Evolutionary conservation across 1,139 yeast genomes (phyloP).

Genomic region (Nakaseomyces nivariensis): DNA sequence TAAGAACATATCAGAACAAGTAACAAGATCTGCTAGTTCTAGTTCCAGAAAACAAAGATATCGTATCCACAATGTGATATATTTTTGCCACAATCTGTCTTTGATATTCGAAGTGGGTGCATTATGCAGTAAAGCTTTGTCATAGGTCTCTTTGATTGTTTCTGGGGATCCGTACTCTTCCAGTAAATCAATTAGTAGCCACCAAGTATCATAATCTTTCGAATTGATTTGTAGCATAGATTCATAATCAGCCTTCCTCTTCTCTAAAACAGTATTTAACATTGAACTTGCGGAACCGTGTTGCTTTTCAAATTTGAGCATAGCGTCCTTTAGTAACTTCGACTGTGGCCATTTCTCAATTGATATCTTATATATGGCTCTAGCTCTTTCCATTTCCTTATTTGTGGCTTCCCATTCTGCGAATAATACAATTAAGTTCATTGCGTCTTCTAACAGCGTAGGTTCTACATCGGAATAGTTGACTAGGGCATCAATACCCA

Average conservation of each 20-base stretch:
- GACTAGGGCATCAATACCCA: slow-evolving; percentile 49
- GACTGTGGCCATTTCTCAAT: slow-evolving; percentile 37
- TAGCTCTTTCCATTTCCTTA: slow-evolving; percentile 55
- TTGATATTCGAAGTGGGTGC: slow-evolving; percentile 31
- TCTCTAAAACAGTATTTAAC: slow-evolving; percentile 41
- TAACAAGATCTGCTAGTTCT: slow-evolving; percentile 33
- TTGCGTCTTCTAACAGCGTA: slow-evolving; percentile 30
- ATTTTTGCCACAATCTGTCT: slow-evolving; percentile 50
- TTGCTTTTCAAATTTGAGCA: slow-evolving; percentile 54
- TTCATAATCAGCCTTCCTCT: slow-evolving; percentile 50
- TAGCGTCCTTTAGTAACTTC: slow-evolving; percentile 36
- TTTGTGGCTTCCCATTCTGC: slow-evolving; percentile 63
- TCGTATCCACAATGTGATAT: slow-evolving; percentile 59
- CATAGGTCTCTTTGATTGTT: slow-evolving; percentile 32
- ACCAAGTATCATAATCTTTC: slow-evolving; percentile 69
- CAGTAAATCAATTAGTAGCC: slow-evolving; percentile 51
- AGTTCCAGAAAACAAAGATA: slow-evolving; percentile 60
- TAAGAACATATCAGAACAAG: slow-evolving; percentile 45
- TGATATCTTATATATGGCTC: slow-evolving; percentile 45
- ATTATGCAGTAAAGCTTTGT: slow-evolving; percentile 34
- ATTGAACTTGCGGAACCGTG: slow-evolving; percentile 49
- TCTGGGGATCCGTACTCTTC: slow-evolving; percentile 25
- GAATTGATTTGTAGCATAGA: slow-evolving; percentile 39
- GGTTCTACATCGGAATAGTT: slow-evolving; percentile 13
- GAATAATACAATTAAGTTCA: slow-evolving; percentile 41